A percentile compares a stretch with the other conserved stretches of the same genome.
phyloP scores from a whole-genome alignment of 2,329 filamentous ascomycete genomes.

The Taxawa tesnikishii region DNA sequence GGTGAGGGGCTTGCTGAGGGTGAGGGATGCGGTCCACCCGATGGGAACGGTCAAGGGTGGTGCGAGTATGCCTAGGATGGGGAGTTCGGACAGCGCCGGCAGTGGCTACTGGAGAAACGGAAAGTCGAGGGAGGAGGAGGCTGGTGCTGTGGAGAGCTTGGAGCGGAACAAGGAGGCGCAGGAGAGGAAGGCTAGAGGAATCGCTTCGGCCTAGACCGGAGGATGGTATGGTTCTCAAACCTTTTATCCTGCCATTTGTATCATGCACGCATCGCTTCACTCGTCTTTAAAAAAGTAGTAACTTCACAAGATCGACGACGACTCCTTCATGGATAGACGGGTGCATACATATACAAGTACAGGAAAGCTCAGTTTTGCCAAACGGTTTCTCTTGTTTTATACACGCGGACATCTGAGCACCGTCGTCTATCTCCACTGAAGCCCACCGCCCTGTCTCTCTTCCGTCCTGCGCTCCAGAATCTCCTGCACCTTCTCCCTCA shows the following conservation, averaged over 20 bases:
- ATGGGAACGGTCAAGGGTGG: neutral
- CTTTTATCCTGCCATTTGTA: no score
- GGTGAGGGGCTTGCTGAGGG: conserved; percentile 31
- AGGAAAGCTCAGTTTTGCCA: no score
- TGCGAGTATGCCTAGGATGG: neutral
- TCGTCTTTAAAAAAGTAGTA: no score
- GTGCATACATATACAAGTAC: no score
- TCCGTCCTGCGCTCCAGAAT: conserved; percentile 39
- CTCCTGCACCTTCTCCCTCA: conserved; percentile 48
- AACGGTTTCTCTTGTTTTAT: no score
- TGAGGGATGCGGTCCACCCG: conserved; percentile 4
- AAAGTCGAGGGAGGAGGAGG: neutral
- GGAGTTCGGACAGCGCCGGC: conserved; percentile 8
- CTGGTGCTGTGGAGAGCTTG: neutral
- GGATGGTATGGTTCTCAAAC: no score
- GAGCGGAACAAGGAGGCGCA: neutral
- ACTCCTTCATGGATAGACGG: no score
- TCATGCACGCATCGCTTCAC: no score
- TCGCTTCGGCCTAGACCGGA: no score
- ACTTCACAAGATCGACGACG: no score
- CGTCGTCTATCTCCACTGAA: neutral
- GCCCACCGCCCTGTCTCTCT: neutral
- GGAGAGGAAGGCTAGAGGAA: neutral
- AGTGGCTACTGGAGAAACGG: neutral
- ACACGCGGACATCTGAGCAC: no score